A percentile compares a stretch with the other conserved stretches of the same genome.
phyloP scores from a whole-genome alignment of 2,329 filamentous ascomycete genomes.

The Penicillium sp. region DNA sequence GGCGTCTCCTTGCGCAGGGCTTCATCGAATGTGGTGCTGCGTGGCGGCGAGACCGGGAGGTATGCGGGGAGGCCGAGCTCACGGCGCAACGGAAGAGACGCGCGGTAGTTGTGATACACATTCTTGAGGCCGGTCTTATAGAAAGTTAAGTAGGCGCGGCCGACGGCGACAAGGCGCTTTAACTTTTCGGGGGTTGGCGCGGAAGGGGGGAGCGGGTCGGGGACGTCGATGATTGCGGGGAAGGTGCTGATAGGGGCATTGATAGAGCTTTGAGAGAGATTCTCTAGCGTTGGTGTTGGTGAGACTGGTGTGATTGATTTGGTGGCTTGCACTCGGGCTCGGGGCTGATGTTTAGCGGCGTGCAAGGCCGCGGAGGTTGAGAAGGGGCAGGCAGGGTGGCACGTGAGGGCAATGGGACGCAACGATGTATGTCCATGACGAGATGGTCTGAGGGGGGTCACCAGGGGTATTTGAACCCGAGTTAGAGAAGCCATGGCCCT shows the following conservation, averaged over 20 bases:
- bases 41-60: conserved; percentile 40
- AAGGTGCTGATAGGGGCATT: conserved; percentile 76
- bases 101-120: conserved; percentile 67
- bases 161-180: conserved; percentile 53
- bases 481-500: conserved; percentile 18
- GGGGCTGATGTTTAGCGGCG: conserved; percentile 10
- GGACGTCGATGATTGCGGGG: conserved; percentile 69
- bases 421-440: neutral
- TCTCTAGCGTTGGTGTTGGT: conserved; percentile 2
- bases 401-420: neutral
- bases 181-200: conserved; percentile 46
- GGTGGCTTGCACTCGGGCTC: conserved; percentile 16
- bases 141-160: conserved; percentile 78
- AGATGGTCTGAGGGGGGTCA: conserved; percentile 2
- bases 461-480: conserved; percentile 15
- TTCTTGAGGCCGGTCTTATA: conserved; percentile 84
- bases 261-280: conserved; percentile 43
- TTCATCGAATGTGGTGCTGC: neutral
- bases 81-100: conserved; percentile 38
- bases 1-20: conserved; percentile 4
- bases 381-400: conserved; percentile 11
- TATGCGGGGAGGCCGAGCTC: conserved; percentile 36
- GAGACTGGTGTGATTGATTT: conserved; percentile 10
- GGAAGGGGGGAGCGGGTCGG: conserved; percentile 53
- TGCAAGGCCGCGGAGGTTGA: conserved; percentile 24